Evolutionary conservation across 352 stramenopile species (phyloP), one percentile per base, ranked within the genome.

Genomic region (Globisporangium nagaii): DNA sequence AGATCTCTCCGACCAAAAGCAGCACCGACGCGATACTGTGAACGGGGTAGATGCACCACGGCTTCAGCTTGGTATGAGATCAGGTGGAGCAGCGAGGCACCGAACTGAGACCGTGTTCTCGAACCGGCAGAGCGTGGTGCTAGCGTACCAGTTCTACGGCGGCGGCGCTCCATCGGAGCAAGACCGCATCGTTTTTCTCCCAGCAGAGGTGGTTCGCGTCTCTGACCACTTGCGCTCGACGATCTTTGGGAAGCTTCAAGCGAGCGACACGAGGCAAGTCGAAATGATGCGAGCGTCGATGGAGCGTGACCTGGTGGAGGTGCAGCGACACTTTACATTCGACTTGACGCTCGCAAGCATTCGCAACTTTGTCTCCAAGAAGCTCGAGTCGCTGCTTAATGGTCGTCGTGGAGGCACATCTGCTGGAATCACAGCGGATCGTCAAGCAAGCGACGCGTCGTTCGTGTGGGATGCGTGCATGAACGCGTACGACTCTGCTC

Each of bases 391-490:
- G n/a, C n/a, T n/a, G n/a, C n/a, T n/a, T n/a, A n/a, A n/a, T n/a
- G n/a, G n/a, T n/a, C n/a, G n/a, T n/a, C n/a, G n/a, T n/a, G n/a
- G n/a, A n/a, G n/a, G n/a, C n/a, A n/a, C 5, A 17, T 71, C 3
- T 19, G 19, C 2, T 61, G 61, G 1, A 63, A 53, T 70, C 53
- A 74, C 62, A 35, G 52, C 58, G 3, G 48, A 56, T 2, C 67
- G 55, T 3, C 52, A 50, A 25, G 45, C 56, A 22, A 56, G 24
- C 30, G 62, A 75, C 19, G 37, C 51, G 4, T 57, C 66, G 5
- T 78, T 79, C 47, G 66, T 85, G 1, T 76, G 63, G 66, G 60
- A 80, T 3, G 74, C 83, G 35, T 80, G 66, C 46, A 62, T 79
- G 50, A 60, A 63, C 2, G 63, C 66, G 19, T 83, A 61, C 55